Base-by-base conservation (phyloP, 805 yeast species). In the Nakazawaea laoshanensis region DNA sequence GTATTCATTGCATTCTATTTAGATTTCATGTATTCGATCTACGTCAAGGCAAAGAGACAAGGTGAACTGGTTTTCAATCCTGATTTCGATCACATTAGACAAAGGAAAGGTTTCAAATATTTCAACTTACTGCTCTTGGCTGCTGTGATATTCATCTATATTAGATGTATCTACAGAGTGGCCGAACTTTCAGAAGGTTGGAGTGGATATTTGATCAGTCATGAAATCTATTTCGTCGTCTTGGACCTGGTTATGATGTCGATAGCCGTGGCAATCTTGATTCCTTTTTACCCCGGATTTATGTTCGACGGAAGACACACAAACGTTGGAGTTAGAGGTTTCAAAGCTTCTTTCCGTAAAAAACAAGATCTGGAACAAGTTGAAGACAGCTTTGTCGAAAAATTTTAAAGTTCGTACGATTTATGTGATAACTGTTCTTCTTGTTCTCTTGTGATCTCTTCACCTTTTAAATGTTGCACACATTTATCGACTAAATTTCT, bases 101-200 rank as follows among this genome's bases (percentile, higher is more conserved):
- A 41, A 1, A 44, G 59, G 3, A 38, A 28, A 10, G 15, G 51
- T 2, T 74, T 74, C 47, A 46, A 52, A 8, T 57, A 47, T 30
- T 68, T 66, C 42, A 72, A 77, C 2, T 15, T 60, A 7, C 67
- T 61, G 1, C 47, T 77, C 12, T 45, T 70, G 1, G n/a, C 55
- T 3, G 60, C 79, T 1, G 73, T 75, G 4, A 15, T 70, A 3
- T 64, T 74, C 27, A 64, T 85, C 16, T 77, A 70, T 41, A 59
- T 72, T 19, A 68, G 95, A 48, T 80, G 88, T 42, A 59, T 77
- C 26, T 85, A 82, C 55, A 69, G 95, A 49, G 65, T 83, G 19
- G 65, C 71, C 24, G 95, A 86, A 53, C 61, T 86, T 37, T 53
- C 75, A 3, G 74, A 76, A 47, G 89, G 88, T 10, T 83, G 88